Base-by-base conservation (phyloP, 768 basidiomycete genomes). In the Trametes cingulata region DNA sequence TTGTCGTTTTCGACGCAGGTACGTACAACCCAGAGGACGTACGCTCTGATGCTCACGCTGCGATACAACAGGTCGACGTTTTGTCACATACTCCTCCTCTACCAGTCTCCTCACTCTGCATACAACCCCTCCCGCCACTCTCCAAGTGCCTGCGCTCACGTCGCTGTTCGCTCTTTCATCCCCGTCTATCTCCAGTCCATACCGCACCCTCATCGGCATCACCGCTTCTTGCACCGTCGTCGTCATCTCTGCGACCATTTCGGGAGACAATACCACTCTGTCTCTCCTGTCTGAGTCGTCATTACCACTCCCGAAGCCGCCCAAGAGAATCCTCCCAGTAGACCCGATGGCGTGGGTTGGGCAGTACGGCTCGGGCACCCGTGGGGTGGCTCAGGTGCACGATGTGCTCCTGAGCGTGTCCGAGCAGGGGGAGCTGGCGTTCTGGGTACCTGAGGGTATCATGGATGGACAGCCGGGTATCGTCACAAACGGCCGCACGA, bases 271-370 rank as follows among this genome's bases (percentile, higher is more conserved):
- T 3, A 75, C 79, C 6, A 69, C 74, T 6, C 72, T 90, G 9
- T 66, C 69, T 17, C 64, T 90, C 9, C 69, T 80, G 56, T 82
- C 83, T 14, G 77, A 79, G 48, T 78, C 77, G 27, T 71, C 69
- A 36, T 77, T 92, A 3, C 88, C 90, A 0, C 74, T 87, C 10
- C 58, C 76, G 0, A 70, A 71, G 49, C 75, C 78, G 14, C 75
- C 77, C 12, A 74, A 60, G 51, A 55, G 70, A 41, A 86, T 94
- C 25, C 69, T 92, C 25, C 88, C 90, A 14, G 90, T 94, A 7
- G 92, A 94, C 70, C 92, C 92, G 0, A 94, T 93, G 92, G 87
- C 86, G 9, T 92, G 92, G 92, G 83, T 84, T 52, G 62, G 59
- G 43, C 56, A 66, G 22, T 60, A 51, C 45, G 66, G 62, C 40